Evolutionary conservation across 257 asterid genomes (phyloP).

Genomic region (Fraxinus americana): DNA sequence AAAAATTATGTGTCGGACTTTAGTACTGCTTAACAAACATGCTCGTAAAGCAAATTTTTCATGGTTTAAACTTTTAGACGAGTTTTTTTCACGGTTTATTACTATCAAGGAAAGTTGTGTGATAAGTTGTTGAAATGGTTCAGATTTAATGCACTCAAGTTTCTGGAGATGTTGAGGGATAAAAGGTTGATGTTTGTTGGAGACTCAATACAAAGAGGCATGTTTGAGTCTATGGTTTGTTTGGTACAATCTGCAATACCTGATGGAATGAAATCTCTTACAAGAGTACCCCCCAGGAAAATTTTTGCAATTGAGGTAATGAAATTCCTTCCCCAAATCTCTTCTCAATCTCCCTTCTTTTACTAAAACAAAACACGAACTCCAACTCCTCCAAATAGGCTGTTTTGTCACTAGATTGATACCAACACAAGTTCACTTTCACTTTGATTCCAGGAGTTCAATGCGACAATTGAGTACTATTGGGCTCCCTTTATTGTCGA

Average conservation of each 20-base stretch:
- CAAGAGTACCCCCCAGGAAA: slow-evolving; percentile 74
- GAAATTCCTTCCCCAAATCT: not conserved
- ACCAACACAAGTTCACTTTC: not conserved
- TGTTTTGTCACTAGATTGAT: not conserved
- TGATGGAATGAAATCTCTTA: slow-evolving; percentile 49
- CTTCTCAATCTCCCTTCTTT: not conserved
- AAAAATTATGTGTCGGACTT: not conserved
- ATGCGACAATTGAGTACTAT: slow-evolving; percentile 82
- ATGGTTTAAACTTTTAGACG: not conserved
- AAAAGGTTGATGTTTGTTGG: slow-evolving; percentile 89
- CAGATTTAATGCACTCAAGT: slow-evolving; percentile 78
- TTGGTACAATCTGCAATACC: slow-evolving; percentile 66
- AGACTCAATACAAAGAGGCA: slow-evolving; percentile 89
- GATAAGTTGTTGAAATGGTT: not conserved
- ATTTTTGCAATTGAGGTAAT: slow-evolving; percentile 71
- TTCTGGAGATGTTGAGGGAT: slow-evolving; percentile 74
- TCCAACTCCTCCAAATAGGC: not conserved
- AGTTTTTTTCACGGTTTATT: not conserved
- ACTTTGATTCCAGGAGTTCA: slow-evolving; percentile 55
- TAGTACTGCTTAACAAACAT: too few species aligned
- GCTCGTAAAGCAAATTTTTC: too few species aligned
- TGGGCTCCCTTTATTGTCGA: slow-evolving; percentile 96
- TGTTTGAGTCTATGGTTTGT: slow-evolving; percentile 95
- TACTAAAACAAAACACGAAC: not conserved
- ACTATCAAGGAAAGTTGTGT: too few species aligned